phyloP scores from a whole-genome alignment of 73 alveolate species.

The Tetrahymena elliotti region DNA sequence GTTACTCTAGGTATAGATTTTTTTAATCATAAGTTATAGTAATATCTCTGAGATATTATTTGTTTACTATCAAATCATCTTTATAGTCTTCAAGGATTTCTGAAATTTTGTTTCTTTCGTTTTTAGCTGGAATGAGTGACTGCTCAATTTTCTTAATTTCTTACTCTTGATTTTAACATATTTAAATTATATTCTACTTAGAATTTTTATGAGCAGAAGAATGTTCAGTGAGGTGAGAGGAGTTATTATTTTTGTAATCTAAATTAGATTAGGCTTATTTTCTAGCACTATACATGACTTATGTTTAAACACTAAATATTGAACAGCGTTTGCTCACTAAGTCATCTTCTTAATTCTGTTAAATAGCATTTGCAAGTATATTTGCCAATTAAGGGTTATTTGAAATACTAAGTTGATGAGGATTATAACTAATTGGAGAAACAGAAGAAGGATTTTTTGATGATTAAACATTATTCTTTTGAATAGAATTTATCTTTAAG shows the following conservation, averaged over 20 bases:
- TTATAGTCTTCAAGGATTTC: not conserved
- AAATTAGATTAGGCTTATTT: not conserved
- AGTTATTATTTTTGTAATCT: not conserved
- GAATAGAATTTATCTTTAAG: not conserved
- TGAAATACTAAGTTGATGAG: not conserved
- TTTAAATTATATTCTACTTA: not conserved
- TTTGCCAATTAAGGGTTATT: not conserved
- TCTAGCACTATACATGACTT: not conserved
- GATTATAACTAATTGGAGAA: not conserved
- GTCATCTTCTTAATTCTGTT: not conserved
- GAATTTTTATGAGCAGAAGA: not conserved
- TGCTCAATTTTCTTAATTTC: not conserved
- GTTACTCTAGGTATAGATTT: not conserved
- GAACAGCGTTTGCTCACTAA: not conserved
- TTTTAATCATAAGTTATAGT: not conserved
- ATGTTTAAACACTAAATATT: not conserved
- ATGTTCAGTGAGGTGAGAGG: not conserved
- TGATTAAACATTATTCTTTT: not conserved
- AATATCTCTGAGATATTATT: not conserved
- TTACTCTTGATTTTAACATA: not conserved
- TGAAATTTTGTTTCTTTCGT: not conserved
- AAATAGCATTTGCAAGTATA: not conserved
- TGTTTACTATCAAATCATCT: not conserved
- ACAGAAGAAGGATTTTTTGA: not conserved
- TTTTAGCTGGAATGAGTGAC: not conserved